phyloP scores from a whole-genome alignment of 345 rosid genomes.

The Populus simonii region DNA sequence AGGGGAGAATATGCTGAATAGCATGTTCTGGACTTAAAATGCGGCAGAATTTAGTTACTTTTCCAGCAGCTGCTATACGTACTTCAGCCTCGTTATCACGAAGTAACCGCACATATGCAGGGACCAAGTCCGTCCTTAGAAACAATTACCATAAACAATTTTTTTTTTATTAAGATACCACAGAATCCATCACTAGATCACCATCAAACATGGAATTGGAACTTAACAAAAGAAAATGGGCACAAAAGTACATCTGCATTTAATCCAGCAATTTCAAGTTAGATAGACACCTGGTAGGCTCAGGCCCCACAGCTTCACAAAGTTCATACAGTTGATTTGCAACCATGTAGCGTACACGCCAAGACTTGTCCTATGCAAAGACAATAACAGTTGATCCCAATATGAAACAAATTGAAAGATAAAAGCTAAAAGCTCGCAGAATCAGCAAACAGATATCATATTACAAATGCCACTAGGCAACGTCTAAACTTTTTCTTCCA shows the following conservation, averaged over 20 bases:
- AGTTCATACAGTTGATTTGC: conserved; percentile 96
- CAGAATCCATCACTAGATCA: neutral
- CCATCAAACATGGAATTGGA: neutral
- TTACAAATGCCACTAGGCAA: neutral
- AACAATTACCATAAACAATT: neutral
- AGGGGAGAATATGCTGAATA: conserved; percentile 78
- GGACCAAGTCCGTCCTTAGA: conserved; percentile 74
- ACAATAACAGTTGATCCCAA: neutral
- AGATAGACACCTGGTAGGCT: conserved; percentile 67
- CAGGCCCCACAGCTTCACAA: conserved; percentile 95
- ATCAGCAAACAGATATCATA: neutral
- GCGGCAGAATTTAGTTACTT: conserved; percentile 91
- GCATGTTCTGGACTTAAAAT: conserved; percentile 86
- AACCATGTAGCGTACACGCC: conserved; percentile 98
- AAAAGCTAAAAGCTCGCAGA: neutral
- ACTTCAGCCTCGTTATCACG: conserved; percentile 99
- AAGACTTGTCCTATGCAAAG: conserved; percentile 71
- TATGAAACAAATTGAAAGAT: neutral
- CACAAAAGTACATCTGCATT: neutral
- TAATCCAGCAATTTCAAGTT: neutral
- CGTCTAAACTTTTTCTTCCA: neutral
- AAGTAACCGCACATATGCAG: conserved; percentile 89
- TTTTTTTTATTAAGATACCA: neutral
- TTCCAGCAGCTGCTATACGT: conserved; percentile 97
- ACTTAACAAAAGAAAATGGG: neutral